Evolutionary conservation across 1,284 basidiomycete species (phyloP), one percentile per base, ranked within the genome.

Genomic region (Albatrellus sp.): DNA sequence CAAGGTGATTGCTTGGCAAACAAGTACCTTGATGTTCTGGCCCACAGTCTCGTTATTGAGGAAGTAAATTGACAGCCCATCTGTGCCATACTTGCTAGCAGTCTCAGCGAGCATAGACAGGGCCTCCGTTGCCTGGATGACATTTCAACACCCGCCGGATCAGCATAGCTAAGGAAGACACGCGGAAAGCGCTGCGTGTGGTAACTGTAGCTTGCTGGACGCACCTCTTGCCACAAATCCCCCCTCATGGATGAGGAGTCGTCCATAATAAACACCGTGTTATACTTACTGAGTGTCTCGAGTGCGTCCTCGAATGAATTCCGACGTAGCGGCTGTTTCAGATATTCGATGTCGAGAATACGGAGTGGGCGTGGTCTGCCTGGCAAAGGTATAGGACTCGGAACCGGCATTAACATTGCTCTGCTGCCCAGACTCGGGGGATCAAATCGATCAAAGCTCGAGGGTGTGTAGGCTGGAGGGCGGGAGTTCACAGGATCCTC

Each of bases 171-270:
- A n/a, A 3, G 4, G 24, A 24, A 24, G 24, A 24, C 24, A 7
- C 24, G 24, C 24, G 24, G 24, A 24, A 7, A 24, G 24, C 24
- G 24, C 24, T 24, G 9, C 54, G 51, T 12, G 60, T 53, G 9
- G 76, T 63, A 5, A 46, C 53, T 7, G 13, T 7, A 47, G 17
- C n/a, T 42, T 34, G 14, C 29, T 20, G 5, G n/a, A 17, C 51
- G 24, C 24, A 74, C 71, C 64, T 71, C 69, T 7, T 47, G 45
- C 77, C 77, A 80, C 1, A 12, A 13, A 7, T 48, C 42, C 3
- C 63, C 67, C 11, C 48, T 43, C 77, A 80, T 80, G 9, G 77
- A 78, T 5, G 54, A 57, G 1, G 77, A 79, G 54, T 80, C 77
- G 54, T 80, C 77, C 37, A 79, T 60, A 24, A 77, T 50, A 34